phyloP scores from a whole-genome alignment of 2,329 filamentous ascomycete genomes.

The Xylaria digitata region DNA sequence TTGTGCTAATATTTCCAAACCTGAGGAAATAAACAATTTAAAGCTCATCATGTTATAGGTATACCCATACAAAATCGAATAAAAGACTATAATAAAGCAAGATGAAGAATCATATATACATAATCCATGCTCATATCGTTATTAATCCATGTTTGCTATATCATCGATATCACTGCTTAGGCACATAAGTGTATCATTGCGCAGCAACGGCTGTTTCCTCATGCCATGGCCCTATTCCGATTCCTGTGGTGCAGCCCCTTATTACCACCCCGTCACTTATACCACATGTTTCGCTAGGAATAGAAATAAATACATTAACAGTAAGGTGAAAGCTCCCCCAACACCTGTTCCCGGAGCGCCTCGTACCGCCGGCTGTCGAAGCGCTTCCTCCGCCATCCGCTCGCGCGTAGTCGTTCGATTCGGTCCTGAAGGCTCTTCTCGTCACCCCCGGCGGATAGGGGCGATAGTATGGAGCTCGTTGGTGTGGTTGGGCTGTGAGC shows the following conservation, averaged over 20 bases:
- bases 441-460: constrained; percentile 37
- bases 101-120: background rate
- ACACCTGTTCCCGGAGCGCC: constrained; percentile 61
- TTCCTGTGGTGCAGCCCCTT: background rate
- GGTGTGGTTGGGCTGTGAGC: background rate
- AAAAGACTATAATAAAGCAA: background rate
- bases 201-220: background rate
- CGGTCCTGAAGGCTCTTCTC: constrained; percentile 56
- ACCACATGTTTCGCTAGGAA: background rate
- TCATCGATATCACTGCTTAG: background rate
- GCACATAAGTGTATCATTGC: background rate
- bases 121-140: background rate
- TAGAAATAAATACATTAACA: constrained; percentile 3
- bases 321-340: constrained; percentile 60
- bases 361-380: constrained; percentile 67
- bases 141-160: background rate
- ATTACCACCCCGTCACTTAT: background rate
- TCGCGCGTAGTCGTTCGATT: constrained; percentile 65
- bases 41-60: background rate
- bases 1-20: background rate
- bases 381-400: constrained; percentile 66
- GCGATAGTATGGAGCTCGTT: constrained; percentile 7
- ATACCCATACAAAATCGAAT: background rate
- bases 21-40: background rate
- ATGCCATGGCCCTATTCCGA: background rate